Conservation (phyloP, 1,284 basidiomycete genomes). For the Stygiomarasmius scandens region DNA sequence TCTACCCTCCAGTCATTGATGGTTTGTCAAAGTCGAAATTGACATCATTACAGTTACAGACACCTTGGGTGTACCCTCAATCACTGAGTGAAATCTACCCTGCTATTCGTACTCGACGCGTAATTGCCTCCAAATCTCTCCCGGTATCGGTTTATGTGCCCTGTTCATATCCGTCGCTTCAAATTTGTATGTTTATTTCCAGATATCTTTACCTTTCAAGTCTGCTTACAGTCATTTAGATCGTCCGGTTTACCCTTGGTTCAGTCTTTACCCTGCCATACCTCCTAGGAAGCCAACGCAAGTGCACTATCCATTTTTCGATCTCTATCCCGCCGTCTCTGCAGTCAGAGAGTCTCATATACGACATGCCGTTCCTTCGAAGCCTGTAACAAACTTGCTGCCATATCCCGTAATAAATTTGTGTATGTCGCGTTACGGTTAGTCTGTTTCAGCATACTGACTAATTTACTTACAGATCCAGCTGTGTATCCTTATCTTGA, state of each 20-base stretch:
- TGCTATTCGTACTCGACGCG: not conserved
- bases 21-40: too few species aligned
- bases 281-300: not conserved
- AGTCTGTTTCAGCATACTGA: too few species aligned
- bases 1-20: too few species aligned
- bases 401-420: slow-evolving; percentile 24
- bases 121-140: not conserved
- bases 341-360: not conserved
- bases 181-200: too few species aligned
- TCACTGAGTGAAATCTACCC: not conserved
- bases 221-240: too few species aligned
- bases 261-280: slow-evolving; percentile 2
- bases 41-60: too few species aligned
- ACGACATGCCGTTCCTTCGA: slow-evolving; percentile 9
- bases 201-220: too few species aligned
- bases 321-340: slow-evolving; percentile 12
- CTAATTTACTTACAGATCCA: slow-evolving; percentile 20
- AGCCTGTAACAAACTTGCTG: not conserved
- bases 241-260: slow-evolving; percentile 5
- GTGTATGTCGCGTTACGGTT: slow-evolving; percentile 17
- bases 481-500: slow-evolving; percentile 26
- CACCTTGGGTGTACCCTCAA: too few species aligned
- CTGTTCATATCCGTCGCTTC: not conserved
- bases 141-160: not conserved
- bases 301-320: slow-evolving; percentile 4